Conservation (phyloP, 192 early-diverging fungal genomes). For the Entomortierella parvispora region DNA sequence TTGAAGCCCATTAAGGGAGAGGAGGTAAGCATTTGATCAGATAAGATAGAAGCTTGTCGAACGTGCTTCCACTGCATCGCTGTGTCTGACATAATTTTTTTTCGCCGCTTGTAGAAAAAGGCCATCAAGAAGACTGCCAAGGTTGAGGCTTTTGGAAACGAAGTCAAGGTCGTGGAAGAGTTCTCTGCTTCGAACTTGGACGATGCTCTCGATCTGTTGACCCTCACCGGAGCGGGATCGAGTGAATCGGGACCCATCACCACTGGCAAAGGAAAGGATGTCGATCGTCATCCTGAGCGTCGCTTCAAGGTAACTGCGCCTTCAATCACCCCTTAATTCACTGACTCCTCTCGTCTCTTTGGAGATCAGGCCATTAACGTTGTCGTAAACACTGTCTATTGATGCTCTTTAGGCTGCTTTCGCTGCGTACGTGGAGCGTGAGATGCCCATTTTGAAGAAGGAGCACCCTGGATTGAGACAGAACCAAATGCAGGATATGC, state of each 20-base stretch:
- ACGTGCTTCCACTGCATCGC: too few relatives aligned
- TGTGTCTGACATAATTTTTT: not conserved
- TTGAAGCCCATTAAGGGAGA: constrained; percentile 55
- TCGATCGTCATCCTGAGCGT: constrained; percentile 92
- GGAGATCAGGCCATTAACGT: not conserved
- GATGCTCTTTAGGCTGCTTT: constrained; percentile 77
- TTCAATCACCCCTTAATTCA: not conserved
- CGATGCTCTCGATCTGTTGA: constrained; percentile 83
- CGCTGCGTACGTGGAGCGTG: constrained; percentile 73
- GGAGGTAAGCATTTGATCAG: constrained; percentile 51
- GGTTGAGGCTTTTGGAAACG: constrained; percentile 52
- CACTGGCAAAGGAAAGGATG: constrained; percentile 56
- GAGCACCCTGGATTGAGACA: constrained; percentile 85
- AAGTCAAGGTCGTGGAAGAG: constrained; percentile 66
- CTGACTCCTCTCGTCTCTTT: not conserved
- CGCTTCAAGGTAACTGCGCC: constrained; percentile 66
- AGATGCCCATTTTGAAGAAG: constrained; percentile 75
- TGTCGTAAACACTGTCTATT: too few relatives aligned
- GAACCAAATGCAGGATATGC: constrained; percentile 79
- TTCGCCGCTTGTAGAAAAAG: constrained; percentile 55
- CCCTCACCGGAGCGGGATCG: constrained; percentile 21
- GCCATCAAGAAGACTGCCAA: constrained; percentile 66
- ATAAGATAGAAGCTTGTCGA: too few relatives aligned
- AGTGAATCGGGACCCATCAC: constrained; percentile 27
- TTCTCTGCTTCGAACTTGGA: constrained; percentile 87